Evolutionary conservation across 1,139 yeast species (phyloP).

Genomic region (Kurtzmaniella quercitrusa): DNA sequence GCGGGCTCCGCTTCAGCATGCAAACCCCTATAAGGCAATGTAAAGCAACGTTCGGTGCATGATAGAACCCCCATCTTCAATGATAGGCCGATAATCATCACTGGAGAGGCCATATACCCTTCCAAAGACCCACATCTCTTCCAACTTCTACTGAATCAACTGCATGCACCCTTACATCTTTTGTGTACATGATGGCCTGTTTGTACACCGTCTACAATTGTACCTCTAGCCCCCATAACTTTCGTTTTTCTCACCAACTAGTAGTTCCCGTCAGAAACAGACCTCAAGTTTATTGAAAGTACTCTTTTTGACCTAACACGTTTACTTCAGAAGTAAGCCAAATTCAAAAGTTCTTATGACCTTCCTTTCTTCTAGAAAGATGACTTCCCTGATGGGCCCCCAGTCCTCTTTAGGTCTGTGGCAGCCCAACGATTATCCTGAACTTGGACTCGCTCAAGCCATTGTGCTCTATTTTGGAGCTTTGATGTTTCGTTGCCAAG

Average conservation of each 20-base stretch:
- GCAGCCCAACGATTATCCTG: background rate
- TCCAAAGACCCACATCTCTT: background rate
- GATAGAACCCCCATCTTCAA: no score
- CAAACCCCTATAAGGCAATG: no score
- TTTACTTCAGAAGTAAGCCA: background rate
- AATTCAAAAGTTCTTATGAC: background rate
- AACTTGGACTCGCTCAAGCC: background rate
- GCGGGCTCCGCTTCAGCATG: background rate
- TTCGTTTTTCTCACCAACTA: background rate
- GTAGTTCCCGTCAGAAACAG: background rate
- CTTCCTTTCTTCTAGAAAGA: background rate
- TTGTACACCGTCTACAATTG: background rate
- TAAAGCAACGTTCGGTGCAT: background rate
- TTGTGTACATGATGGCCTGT: background rate
- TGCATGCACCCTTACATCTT: background rate
- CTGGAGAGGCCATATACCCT: no score
- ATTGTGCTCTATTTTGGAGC: background rate
- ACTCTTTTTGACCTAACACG: background rate
- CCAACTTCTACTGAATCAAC: background rate
- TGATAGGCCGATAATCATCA: no score
- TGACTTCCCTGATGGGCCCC: background rate
- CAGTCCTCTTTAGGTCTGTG: background rate
- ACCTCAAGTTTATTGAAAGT: no score
- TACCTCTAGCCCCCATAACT: background rate
- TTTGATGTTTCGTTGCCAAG: background rate